Percentiles rank a stretch among this genome's conserved stretches.
Conservation (phyloP, 306 rosid species). For the Datisca glomerata region DNA sequence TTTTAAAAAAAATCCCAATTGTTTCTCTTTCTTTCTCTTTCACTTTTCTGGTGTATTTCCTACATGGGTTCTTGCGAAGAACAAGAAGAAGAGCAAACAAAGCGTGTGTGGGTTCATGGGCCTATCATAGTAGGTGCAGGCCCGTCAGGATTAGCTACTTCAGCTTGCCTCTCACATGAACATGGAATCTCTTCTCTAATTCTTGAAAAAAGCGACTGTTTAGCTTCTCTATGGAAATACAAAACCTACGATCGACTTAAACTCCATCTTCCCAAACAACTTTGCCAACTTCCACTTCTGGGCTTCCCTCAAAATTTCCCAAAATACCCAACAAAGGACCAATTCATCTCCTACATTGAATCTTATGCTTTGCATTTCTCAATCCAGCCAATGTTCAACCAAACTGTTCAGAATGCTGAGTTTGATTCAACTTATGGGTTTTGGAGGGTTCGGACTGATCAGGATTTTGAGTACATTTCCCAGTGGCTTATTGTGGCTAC, state of each 20-base stretch:
- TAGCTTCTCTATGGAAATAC: conserved; percentile 78
- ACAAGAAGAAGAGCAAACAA: conserved; percentile 13
- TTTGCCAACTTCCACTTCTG: conserved; percentile 66
- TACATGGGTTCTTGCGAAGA: conserved; percentile 48
- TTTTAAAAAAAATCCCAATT: neutral
- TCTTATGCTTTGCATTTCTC: conserved; percentile 59
- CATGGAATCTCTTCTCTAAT: conserved; percentile 36
- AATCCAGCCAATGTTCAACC: conserved; percentile 53
- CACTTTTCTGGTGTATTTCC: neutral
- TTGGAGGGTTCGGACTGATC: conserved; percentile 60
- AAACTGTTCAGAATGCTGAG: conserved; percentile 35
- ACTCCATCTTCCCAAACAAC: conserved; percentile 79
- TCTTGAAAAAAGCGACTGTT: conserved; percentile 55
- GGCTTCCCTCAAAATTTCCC: conserved; percentile 57
- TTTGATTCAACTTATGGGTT: conserved; percentile 21
- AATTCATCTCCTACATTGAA: conserved; percentile 72
- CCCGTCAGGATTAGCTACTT: conserved; percentile 86
- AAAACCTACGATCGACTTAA: conserved; percentile 73
- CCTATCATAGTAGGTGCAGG: conserved; percentile 92
- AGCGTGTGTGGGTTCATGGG: conserved; percentile 32
- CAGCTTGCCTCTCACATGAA: conserved; percentile 61
- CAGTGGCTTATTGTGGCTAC: conserved; percentile 79
- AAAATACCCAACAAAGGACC: conserved; percentile 60
- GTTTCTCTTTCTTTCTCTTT: conserved; percentile 1
- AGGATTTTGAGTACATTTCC: conserved; percentile 32